phyloP scores from a whole-genome alignment of 345 rosid genomes.

The Rhodamnia argentea region DNA sequence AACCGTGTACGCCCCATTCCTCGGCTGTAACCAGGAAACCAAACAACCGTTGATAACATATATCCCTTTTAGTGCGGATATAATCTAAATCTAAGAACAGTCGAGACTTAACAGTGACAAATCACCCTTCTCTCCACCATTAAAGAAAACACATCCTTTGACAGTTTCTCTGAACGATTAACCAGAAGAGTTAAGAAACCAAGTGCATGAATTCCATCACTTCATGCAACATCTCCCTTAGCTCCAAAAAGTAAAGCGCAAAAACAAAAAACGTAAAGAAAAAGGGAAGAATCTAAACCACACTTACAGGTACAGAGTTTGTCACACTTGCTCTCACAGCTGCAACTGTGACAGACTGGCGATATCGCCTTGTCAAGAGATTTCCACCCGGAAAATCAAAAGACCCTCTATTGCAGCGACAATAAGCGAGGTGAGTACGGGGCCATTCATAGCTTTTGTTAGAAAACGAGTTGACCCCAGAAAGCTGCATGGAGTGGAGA shows the following conservation, averaged over 20 bases:
- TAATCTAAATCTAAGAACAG: not conserved
- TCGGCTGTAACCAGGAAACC: constrained; percentile 24
- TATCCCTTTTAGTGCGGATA: not conserved
- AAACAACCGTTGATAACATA: not conserved
- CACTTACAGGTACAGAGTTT: constrained; percentile 43
- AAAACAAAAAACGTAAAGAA: not conserved
- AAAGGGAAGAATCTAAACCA: not conserved
- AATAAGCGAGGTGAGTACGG: not conserved
- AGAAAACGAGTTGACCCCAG: not conserved
- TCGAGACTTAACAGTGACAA: not conserved
- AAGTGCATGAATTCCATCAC: not conserved
- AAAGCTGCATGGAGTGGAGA: not conserved
- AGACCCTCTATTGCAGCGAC: not conserved
- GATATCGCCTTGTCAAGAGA: not conserved
- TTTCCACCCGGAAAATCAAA: not conserved
- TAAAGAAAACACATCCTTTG: not conserved
- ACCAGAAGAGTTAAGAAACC: not conserved
- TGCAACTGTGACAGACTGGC: not conserved
- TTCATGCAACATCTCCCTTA: not conserved
- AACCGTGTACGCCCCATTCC: constrained; percentile 54
- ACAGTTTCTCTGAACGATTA: not conserved
- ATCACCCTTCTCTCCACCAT: not conserved
- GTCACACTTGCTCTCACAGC: not conserved
- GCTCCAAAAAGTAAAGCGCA: not conserved
- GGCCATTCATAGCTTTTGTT: not conserved